Evolutionary conservation across 768 basidiomycete species (phyloP).

Genomic region (Gymnopilus dilepis): DNA sequence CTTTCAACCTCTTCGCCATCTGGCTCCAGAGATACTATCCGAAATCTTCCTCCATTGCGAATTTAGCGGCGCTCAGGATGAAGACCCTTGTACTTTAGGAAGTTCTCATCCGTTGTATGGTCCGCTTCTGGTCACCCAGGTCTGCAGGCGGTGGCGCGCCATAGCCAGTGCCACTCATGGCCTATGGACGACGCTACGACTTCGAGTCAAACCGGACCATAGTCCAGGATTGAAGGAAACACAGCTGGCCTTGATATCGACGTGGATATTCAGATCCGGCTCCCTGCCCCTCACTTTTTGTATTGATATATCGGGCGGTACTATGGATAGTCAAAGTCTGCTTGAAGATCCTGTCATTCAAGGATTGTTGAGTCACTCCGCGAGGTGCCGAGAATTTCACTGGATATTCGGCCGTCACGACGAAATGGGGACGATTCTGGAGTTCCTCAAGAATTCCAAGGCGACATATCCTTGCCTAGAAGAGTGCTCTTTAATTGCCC

Average conservation of each 20-base stretch:
- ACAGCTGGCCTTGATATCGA: not conserved
- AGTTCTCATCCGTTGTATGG: not conserved
- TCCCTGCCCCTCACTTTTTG: not conserved
- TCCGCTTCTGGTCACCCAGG: not conserved
- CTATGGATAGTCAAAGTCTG: not conserved
- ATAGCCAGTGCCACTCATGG: not conserved
- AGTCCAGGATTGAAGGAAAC: not conserved
- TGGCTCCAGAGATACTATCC: not conserved
- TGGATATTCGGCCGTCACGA: not conserved
- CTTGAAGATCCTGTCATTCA: not conserved
- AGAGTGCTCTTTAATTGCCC: not conserved
- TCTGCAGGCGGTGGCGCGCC: not conserved
- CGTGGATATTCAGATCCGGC: not conserved
- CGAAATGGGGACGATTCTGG: not conserved
- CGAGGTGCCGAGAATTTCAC: not conserved
- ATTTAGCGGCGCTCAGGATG: not conserved
- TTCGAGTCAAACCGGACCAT: not conserved
- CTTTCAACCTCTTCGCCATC: not conserved
- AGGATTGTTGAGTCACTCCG: not conserved
- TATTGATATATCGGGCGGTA: not conserved
- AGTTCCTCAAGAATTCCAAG: not conserved
- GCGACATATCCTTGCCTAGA: not conserved
- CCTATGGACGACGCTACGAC: not conserved
- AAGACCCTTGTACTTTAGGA: not conserved
- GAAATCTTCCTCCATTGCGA: slow-evolving; percentile 8